Conservation (phyloP, 495 filamentous ascomycete genomes). For the Cenococcum geophilum region DNA sequence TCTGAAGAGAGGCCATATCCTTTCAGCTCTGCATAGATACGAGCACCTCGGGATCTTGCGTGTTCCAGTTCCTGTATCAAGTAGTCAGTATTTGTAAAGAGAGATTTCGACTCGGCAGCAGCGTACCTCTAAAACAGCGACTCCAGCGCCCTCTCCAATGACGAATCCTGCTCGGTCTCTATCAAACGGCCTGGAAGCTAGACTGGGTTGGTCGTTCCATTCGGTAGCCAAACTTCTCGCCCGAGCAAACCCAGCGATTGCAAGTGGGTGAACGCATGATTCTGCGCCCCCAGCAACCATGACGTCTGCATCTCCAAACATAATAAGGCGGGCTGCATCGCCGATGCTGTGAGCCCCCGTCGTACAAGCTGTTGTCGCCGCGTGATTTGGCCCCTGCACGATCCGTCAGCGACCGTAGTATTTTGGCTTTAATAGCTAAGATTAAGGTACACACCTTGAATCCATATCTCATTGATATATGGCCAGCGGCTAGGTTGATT, state of each 20-base stretch:
- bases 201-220: slow-evolving; percentile 67
- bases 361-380: slow-evolving; percentile 89
- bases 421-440: neutral
- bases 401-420: neutral
- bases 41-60: slow-evolving; percentile 68
- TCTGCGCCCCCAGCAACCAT: slow-evolving; percentile 94
- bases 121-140: slow-evolving; percentile 70
- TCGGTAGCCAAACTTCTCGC: slow-evolving; percentile 76
- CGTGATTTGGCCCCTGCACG: slow-evolving; percentile 77
- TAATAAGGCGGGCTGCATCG: slow-evolving; percentile 85
- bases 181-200: slow-evolving; percentile 84
- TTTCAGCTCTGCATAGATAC: slow-evolving; percentile 80
- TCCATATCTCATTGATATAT: slow-evolving; percentile 89
- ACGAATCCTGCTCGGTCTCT: slow-evolving; percentile 78
- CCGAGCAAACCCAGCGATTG: slow-evolving; percentile 83
- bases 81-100: slow-evolving; percentile 2
- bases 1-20: slow-evolving; percentile 87
- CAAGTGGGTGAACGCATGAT: slow-evolving; percentile 91
- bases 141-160: slow-evolving; percentile 84
- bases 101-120: neutral
- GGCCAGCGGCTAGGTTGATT: slow-evolving; percentile 90
- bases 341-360: slow-evolving; percentile 92
- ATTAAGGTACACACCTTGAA: slow-evolving; percentile 50
- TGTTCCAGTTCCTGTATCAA: slow-evolving; percentile 67
- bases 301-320: slow-evolving; percentile 81